These are phyloP conservation scores for Pyrenochaeta sp. DNA, from an alignment of 2,329 filamentous ascomycete genomes.

Conservation along the genomic window DNA sequence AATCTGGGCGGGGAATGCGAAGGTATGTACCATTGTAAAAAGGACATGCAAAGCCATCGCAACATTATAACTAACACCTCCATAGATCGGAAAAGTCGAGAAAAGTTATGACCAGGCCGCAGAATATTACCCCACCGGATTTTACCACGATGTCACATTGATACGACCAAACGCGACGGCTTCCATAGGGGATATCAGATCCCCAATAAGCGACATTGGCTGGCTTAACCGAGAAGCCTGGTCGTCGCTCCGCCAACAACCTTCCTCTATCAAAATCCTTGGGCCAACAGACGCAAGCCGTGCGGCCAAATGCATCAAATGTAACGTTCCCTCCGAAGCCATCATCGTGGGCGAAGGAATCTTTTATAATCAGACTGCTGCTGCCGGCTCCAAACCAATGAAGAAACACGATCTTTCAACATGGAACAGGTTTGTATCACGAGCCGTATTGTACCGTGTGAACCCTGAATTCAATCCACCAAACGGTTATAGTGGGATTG, in stretches of 20 bases:
- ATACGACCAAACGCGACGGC: constrained; percentile 14
- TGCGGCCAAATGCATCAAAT: constrained; percentile 17
- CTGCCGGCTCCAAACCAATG: constrained; percentile 6
- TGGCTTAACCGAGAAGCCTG: constrained; percentile 20
- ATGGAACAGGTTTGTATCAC: constrained; percentile 24
- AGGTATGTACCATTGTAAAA: constrained; percentile 4
- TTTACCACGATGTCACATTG: constrained; percentile 23
- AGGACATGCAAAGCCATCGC: not conserved
- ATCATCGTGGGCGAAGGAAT: constrained; percentile 29
- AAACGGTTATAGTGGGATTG: constrained; percentile 29
- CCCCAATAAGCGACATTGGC: constrained; percentile 17
- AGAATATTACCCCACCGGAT: constrained; percentile 24
- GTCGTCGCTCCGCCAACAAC: constrained; percentile 19
- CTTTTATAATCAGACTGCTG: constrained; percentile 19
- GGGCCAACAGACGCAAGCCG: constrained; percentile 13
- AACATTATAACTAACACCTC: not conserved
- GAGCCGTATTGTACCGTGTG: constrained; percentile 26
- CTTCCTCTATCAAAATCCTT: constrained; percentile 19
- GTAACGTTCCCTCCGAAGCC: constrained; percentile 14
- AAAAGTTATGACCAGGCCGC: constrained; percentile 23
- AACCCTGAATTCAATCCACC: constrained; percentile 27
- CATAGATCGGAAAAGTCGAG: constrained; percentile 21
- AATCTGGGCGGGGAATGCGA: constrained; percentile 27
- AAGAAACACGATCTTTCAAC: constrained; percentile 16
- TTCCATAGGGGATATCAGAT: constrained; percentile 8